Conservation (phyloP, 1,284 basidiomycete genomes). For the Cutaneotrichosporon mucoides region DNA sequence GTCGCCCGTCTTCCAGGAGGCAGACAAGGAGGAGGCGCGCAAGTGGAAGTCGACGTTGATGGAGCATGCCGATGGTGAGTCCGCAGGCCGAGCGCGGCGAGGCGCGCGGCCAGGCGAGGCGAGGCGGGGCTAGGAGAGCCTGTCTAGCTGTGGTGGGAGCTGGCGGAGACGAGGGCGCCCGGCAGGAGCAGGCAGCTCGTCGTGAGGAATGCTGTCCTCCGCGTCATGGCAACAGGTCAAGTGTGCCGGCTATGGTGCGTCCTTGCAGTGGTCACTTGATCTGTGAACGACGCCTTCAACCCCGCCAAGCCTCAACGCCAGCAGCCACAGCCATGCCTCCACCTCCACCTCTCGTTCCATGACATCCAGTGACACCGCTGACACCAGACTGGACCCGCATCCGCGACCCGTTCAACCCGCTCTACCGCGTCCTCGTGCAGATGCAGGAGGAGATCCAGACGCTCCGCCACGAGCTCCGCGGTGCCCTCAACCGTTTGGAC, state of each 20-base stretch:
- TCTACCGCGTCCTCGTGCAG: slow-evolving; percentile 18
- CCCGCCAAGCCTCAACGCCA: too few species aligned
- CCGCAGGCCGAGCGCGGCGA: too few species aligned
- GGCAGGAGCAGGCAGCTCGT: too few species aligned
- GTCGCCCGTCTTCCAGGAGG: slow-evolving; percentile 15
- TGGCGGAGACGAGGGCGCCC: too few species aligned
- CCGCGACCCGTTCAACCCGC: slow-evolving; percentile 7
- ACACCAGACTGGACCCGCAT: slow-evolving; percentile 16
- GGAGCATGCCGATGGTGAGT: slow-evolving; percentile 18
- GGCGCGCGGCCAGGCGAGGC: neutral
- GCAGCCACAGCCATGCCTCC: neutral
- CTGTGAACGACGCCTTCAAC: too few species aligned
- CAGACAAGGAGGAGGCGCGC: slow-evolving; percentile 12
- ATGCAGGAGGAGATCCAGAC: slow-evolving; percentile 22
- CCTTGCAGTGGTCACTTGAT: too few species aligned
- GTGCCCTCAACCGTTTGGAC: slow-evolving; percentile 12
- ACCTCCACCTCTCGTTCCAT: neutral
- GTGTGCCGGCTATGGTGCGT: too few species aligned
- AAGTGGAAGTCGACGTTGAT: slow-evolving; percentile 10
- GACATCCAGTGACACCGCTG: neutral
- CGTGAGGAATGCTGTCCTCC: too few species aligned
- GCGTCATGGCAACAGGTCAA: too few species aligned
- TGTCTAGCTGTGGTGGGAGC: too few species aligned
- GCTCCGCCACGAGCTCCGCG: slow-evolving; percentile 13
- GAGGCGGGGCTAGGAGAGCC: neutral